Conservation (phyloP, 2,329 filamentous ascomycete genomes). For the Epichloe sp. region DNA sequence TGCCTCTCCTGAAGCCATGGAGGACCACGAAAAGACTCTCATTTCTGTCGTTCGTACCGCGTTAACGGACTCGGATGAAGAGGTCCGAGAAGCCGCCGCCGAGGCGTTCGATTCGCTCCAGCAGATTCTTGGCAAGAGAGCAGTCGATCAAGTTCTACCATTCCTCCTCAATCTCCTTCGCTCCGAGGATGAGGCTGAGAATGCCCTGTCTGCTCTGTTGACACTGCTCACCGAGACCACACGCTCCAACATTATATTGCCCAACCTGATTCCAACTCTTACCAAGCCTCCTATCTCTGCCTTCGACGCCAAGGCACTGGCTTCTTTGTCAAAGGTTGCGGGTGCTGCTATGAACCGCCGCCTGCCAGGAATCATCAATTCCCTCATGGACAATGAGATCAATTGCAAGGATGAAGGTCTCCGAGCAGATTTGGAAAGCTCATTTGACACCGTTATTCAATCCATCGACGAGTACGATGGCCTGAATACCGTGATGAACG, state of each 20-base stretch:
- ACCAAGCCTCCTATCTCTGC: slow-evolving; percentile 79
- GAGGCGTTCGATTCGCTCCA: slow-evolving; percentile 95
- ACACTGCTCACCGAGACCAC: slow-evolving; percentile 90
- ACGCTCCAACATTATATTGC: slow-evolving; percentile 89
- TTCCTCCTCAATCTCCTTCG: slow-evolving; percentile 83
- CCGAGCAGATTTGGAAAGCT: slow-evolving; percentile 56
- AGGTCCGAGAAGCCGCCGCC: slow-evolving; percentile 88
- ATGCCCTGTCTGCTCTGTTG: slow-evolving; percentile 81
- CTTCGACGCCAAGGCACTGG: slow-evolving; percentile 90
- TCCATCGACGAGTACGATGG: slow-evolving; percentile 96
- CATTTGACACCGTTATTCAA: slow-evolving; percentile 80
- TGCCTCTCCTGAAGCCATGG: slow-evolving; percentile 74
- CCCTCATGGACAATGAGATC: slow-evolving; percentile 87
- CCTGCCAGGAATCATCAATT: slow-evolving; percentile 80
- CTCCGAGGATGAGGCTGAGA: slow-evolving; percentile 74
- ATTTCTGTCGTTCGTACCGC: slow-evolving; percentile 90
- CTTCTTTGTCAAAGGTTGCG: slow-evolving; percentile 85
- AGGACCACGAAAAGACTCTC: slow-evolving; percentile 89
- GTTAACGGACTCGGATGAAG: slow-evolving; percentile 75
- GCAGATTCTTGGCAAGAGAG: slow-evolving; percentile 83
- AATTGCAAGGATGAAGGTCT: slow-evolving; percentile 62
- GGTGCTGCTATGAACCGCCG: slow-evolving; percentile 82
- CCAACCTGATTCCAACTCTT: slow-evolving; percentile 88
- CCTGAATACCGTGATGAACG: slow-evolving; percentile 89
- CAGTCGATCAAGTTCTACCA: slow-evolving; percentile 89